A percentile compares a stretch with the other conserved stretches of the same genome.
phyloP scores from a whole-genome alignment of 768 basidiomycete species.

The Collybiopsis confluens region DNA sequence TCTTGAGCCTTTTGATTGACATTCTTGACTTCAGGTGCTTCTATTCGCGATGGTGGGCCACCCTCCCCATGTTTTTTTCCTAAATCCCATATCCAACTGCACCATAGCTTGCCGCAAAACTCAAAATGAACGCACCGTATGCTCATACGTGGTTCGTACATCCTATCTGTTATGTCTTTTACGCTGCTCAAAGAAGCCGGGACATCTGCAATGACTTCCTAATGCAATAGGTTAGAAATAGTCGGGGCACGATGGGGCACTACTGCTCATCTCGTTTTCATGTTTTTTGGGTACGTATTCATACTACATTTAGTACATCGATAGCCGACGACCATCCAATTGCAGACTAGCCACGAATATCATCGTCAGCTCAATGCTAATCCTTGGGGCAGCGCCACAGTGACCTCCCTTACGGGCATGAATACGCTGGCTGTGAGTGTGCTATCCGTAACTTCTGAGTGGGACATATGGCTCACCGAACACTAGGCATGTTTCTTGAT shows the following conservation, averaged over 20 bases:
- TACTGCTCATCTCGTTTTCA: slow-evolving; percentile 75
- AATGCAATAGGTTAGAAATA: too few species aligned
- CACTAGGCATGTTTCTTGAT: slow-evolving; percentile 81
- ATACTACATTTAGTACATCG: neutral
- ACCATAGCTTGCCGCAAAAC: slow-evolving; percentile 75
- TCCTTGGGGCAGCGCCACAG: slow-evolving; percentile 85
- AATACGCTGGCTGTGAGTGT: slow-evolving; percentile 66
- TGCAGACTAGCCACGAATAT: slow-evolving; percentile 80
- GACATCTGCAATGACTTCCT: too few species aligned
- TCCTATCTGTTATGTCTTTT: too few species aligned
- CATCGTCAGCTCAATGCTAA: slow-evolving; percentile 85
- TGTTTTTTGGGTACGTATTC: slow-evolving; percentile 73
- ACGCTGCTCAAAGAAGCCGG: too few species aligned
- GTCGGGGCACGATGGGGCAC: slow-evolving; percentile 78
- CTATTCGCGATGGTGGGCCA: slow-evolving; percentile 81
- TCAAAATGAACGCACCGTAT: slow-evolving; percentile 87
- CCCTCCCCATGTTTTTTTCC: too few species aligned
- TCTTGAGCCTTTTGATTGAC: neutral
- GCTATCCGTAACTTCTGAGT: neutral
- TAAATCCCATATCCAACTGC: too few species aligned
- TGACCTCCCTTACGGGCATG: slow-evolving; percentile 87
- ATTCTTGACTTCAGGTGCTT: slow-evolving; percentile 61
- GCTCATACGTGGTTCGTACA: slow-evolving; percentile 88
- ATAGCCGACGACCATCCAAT: neutral
- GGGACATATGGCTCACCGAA: neutral